phyloP scores from a whole-genome alignment of 1,139 yeast genomes.

The Blastobotrys elegans region DNA sequence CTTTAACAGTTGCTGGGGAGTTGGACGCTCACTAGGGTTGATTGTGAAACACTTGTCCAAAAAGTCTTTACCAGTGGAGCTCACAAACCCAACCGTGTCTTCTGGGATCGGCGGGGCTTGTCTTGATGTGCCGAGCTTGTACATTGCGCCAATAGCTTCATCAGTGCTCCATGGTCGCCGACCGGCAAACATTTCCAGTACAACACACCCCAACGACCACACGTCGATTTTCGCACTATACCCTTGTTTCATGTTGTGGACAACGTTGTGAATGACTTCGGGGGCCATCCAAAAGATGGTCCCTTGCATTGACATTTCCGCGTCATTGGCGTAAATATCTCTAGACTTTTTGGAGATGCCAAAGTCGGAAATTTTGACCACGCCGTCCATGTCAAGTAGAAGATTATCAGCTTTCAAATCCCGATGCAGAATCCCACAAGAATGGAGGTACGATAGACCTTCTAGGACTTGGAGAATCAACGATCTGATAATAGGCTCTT shows the following conservation, averaged over 20 bases:
- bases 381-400: conserved; percentile 83
- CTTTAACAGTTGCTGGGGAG: conserved; percentile 62
- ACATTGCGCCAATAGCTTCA: conserved; percentile 51
- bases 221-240: conserved; percentile 86
- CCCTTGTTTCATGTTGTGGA: conserved; percentile 76
- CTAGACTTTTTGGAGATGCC: conserved; percentile 86
- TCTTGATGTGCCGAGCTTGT: conserved; percentile 62
- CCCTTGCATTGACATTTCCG: conserved; percentile 98
- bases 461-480: conserved; percentile 74
- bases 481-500: conserved; percentile 66
- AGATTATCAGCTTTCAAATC: conserved; percentile 95
- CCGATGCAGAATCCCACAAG: conserved; percentile 84
- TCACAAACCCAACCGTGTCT: conserved; percentile 62
- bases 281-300: conserved; percentile 99
- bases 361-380: conserved; percentile 93
- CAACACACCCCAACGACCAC: conserved; percentile 89
- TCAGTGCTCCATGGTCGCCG: conserved; percentile 46
- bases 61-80: conserved; percentile 62
- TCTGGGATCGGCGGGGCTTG: conserved; percentile 94
- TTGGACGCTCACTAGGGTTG: conserved; percentile 81
- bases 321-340: conserved; percentile 86
- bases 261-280: conserved; percentile 81
- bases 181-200: conserved; percentile 84
- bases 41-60: conserved; percentile 70
- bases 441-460: conserved; percentile 82